These are phyloP conservation scores for Quercus tomentella DNA, from an alignment of 331 rosid genomes.

Conservation along the genomic window DNA sequence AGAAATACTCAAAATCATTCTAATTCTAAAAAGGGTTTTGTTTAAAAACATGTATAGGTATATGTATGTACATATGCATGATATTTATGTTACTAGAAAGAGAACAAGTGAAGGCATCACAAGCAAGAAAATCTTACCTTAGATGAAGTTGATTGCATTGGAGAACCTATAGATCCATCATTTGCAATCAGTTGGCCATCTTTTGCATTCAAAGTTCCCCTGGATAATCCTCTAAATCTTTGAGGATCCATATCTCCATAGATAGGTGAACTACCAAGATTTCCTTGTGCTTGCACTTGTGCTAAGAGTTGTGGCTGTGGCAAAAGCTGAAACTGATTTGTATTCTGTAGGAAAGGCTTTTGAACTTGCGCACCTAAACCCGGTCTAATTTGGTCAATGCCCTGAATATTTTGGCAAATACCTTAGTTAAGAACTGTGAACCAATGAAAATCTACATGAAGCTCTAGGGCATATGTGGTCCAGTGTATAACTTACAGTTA, in stretches of 20 bases:
- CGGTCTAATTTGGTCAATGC: conserved; percentile 80
- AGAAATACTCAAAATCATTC: too few relatives aligned
- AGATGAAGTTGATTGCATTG: conserved; percentile 82
- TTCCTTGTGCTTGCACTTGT: conserved; percentile 85
- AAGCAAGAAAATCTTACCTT: conserved; percentile 39
- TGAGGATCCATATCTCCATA: conserved; percentile 83
- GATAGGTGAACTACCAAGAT: conserved; percentile 45
- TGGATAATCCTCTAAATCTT: conserved; percentile 64
- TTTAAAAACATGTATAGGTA: too few relatives aligned
- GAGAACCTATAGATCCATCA: conserved; percentile 90
- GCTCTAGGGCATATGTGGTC: conserved; percentile 6
- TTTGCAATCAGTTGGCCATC: conserved; percentile 66
- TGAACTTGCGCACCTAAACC: conserved; percentile 84
- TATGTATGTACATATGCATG: too few relatives aligned
- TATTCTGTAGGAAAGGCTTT: conserved; percentile 78
- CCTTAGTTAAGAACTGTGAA: conserved; percentile 3
- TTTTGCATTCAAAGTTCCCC: conserved; percentile 65
- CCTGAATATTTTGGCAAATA: conserved; percentile 46
- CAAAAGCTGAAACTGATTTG: conserved; percentile 82
- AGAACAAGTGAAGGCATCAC: too few relatives aligned
- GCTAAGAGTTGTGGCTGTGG: conserved; percentile 81
- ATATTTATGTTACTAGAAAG: too few relatives aligned
- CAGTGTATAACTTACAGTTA: conserved; percentile 62
- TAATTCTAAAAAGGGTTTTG: too few relatives aligned
- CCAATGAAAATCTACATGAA: conserved; percentile 5